phyloP scores from a whole-genome alignment of 306 rosid species.

The Elaeagnus macrophylla region DNA sequence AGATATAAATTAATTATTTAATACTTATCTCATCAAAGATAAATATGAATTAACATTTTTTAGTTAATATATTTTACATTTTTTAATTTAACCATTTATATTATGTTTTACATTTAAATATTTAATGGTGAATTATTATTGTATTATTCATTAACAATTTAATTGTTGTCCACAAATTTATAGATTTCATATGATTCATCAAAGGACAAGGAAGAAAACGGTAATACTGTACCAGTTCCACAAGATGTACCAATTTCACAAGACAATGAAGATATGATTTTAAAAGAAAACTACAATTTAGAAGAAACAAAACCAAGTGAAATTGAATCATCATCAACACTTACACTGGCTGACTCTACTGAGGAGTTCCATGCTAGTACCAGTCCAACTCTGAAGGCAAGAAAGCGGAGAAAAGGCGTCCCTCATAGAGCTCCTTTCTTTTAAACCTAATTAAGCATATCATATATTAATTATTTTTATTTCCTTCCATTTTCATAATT shows the following conservation, averaged over 20 bases:
- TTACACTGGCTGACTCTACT: slow-evolving; percentile 50
- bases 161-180: not conserved
- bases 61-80: no score
- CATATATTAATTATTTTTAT: no score
- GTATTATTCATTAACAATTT: no score
- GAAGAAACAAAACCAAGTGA: slow-evolving; percentile 26
- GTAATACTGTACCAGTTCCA: not conserved
- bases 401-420: slow-evolving; percentile 49
- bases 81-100: no score
- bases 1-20: no score
- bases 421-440: slow-evolving; percentile 44
- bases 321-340: slow-evolving; percentile 20
- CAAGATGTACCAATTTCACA: slow-evolving; percentile 25
- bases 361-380: slow-evolving; percentile 35
- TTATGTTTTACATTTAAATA: no score
- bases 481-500: no score
- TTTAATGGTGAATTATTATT: no score
- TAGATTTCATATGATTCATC: no score
- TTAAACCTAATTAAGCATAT: no score
- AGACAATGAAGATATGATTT: slow-evolving; percentile 18
- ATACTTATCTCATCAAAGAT: no score
- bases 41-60: no score
- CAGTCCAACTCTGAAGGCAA: slow-evolving; percentile 27
- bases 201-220: slow-evolving; percentile 15
- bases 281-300: slow-evolving; percentile 30